Evolutionary conservation across 2,329 filamentous ascomycete genomes (phyloP).

Genomic region (Didymella exigua): DNA sequence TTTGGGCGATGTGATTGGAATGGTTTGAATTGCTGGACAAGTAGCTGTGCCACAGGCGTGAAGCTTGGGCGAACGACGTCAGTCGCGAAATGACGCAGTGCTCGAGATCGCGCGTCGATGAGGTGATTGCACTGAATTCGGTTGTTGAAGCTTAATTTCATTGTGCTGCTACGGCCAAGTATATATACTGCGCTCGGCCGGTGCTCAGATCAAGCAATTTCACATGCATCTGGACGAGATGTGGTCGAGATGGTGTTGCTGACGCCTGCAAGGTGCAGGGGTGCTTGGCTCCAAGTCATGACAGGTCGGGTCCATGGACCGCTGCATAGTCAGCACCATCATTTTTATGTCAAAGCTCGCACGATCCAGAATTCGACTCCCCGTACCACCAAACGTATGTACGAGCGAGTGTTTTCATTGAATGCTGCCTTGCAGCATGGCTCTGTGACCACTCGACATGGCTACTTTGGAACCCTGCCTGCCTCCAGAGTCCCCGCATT

Average conservation of each 20-base stretch:
- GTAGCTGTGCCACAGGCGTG: slow-evolving; percentile 3
- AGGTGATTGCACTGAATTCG: neutral
- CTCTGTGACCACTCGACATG: neutral
- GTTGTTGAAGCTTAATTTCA: neutral
- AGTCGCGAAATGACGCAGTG: slow-evolving; percentile 37
- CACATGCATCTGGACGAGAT: slow-evolving; percentile 9
- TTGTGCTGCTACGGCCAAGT: neutral
- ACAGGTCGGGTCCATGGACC: slow-evolving; percentile 2
- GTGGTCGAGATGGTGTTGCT: slow-evolving; percentile 14
- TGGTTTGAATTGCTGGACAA: neutral
- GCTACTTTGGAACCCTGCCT: neutral
- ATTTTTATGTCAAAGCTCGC: slow-evolving; percentile 7
- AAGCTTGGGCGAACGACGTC: slow-evolving; percentile 31
- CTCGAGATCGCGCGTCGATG: slow-evolving; percentile 20
- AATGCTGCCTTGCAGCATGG: neutral
- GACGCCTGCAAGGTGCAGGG: slow-evolving; percentile 12
- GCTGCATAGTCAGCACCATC: slow-evolving; percentile 13
- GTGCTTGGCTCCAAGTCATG: slow-evolving; percentile 6
- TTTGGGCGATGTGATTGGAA: neutral
- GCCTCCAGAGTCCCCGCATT: neutral
- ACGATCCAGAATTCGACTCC: slow-evolving; percentile 7
- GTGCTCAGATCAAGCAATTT: slow-evolving; percentile 3
- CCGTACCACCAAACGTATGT: neutral
- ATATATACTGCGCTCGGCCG: slow-evolving; percentile 16
- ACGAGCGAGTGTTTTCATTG: neutral